These are phyloP conservation scores for Vickermania ingenoplastis DNA, from an alignment of 208 protist genomes.

Conservation along the genomic window DNA sequence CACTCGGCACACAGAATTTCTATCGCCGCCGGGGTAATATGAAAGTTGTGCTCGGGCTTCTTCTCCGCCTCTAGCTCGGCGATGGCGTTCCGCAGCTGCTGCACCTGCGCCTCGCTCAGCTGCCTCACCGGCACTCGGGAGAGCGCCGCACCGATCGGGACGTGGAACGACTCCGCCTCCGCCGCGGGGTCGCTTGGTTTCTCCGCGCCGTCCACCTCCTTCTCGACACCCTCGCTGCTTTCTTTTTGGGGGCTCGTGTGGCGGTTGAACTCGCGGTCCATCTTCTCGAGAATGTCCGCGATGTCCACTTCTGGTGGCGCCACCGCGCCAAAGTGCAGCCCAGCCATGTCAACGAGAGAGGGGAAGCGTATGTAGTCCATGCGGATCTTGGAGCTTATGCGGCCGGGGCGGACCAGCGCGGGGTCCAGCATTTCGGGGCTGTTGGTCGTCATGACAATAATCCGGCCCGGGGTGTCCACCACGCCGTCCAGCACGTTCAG, in stretches of 20 bases:
- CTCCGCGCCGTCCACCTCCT: background rate
- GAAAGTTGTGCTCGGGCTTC: slow-evolving; percentile 18
- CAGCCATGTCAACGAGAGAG: slow-evolving; percentile 44
- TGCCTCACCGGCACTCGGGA: slow-evolving; percentile 25
- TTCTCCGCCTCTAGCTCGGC: slow-evolving; percentile 6
- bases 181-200: background rate
- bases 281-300: slow-evolving; percentile 10
- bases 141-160: slow-evolving; percentile 13
- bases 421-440: slow-evolving; percentile 81
- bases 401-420: slow-evolving; percentile 79
- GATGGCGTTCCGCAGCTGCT: slow-evolving; percentile 15
- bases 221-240: background rate
- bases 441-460: slow-evolving; percentile 84
- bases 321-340: slow-evolving; percentile 68
- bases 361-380: slow-evolving; percentile 62
- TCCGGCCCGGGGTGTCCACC: slow-evolving; percentile 77
- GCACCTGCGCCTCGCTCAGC: slow-evolving; percentile 23
- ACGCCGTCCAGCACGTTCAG: slow-evolving; percentile 87
- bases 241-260: background rate
- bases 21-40: slow-evolving; percentile 59
- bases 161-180: background rate
- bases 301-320: slow-evolving; percentile 10
- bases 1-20: slow-evolving; percentile 63
- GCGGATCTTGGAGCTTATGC: slow-evolving; percentile 59
- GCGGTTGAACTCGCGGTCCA: slow-evolving; percentile 4